Percentiles rank a stretch among this genome's conserved stretches.
phyloP scores from a whole-genome alignment of 2,329 filamentous ascomycete species.

The Sodiomyces alkalinus region DNA sequence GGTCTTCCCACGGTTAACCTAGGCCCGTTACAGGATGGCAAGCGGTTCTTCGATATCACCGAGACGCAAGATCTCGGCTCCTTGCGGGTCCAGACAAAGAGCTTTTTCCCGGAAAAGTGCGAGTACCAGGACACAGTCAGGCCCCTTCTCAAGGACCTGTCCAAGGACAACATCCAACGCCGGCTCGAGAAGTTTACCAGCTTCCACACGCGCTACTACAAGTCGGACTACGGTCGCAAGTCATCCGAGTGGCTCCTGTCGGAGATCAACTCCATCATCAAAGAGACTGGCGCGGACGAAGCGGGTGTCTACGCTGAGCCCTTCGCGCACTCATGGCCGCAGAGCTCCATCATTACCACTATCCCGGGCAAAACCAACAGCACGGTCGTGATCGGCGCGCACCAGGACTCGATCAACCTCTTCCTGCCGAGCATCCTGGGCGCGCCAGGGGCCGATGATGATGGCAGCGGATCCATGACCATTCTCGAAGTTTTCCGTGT shows the following conservation, averaged over 20 bases:
- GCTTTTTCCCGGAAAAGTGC: conserved; percentile 54
- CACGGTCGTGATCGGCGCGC: conserved; percentile 78
- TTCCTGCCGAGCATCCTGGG: conserved; percentile 72
- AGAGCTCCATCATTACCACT: conserved; percentile 80
- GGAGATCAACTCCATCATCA: conserved; percentile 58
- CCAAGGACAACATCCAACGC: conserved; percentile 59
- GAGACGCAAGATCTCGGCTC: conserved; percentile 50
- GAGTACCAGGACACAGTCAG: conserved; percentile 49
- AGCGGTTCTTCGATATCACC: conserved; percentile 92
- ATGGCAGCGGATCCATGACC: conserved; percentile 84
- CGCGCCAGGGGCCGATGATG: conserved; percentile 89
- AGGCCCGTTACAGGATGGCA: conserved; percentile 47
- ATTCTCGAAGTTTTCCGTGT: conserved; percentile 84
- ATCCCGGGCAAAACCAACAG: conserved; percentile 75
- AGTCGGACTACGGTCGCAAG: conserved; percentile 61
- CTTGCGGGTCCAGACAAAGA: conserved; percentile 19
- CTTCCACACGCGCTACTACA: conserved; percentile 75
- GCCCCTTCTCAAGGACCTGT: conserved; percentile 51
- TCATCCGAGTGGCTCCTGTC: conserved; percentile 78
- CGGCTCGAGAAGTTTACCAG: conserved; percentile 66
- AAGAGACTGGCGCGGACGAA: conserved; percentile 52
- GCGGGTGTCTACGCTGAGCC: conserved; percentile 52
- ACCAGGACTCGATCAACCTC: conserved; percentile 91
- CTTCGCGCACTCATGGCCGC: conserved; percentile 76
- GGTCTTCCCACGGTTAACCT: background rate